Conservation (phyloP, 345 rosid genomes). For the Citrus glauca region DNA sequence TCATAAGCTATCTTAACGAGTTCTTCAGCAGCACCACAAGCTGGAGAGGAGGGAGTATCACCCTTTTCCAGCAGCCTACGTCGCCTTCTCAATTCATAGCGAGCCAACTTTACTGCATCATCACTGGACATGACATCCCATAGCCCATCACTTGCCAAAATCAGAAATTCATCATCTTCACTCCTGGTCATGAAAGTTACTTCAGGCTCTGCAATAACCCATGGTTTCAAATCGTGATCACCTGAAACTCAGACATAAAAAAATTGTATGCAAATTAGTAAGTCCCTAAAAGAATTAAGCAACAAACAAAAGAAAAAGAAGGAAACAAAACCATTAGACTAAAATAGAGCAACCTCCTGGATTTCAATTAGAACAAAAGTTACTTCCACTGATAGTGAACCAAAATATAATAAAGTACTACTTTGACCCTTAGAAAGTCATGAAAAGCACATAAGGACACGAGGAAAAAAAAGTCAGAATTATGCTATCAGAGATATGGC, state of each 20-base stretch:
- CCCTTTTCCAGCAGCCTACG: not conserved
- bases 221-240: constrained; percentile 40
- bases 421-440: not conserved
- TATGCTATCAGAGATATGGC: not conserved
- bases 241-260: constrained; percentile 15
- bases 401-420: not conserved
- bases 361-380: not conserved
- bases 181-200: constrained; percentile 27
- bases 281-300: not conserved
- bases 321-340: not conserved
- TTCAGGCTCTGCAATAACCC: constrained; percentile 37
- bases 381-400: not conserved
- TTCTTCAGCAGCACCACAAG: not conserved
- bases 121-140: constrained; percentile 48
- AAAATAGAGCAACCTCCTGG: not conserved
- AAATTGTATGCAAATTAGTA: not conserved
- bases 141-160: constrained; percentile 45
- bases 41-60: not conserved
- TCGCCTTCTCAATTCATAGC: constrained; percentile 15
- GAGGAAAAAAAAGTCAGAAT: not conserved
- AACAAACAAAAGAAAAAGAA: not conserved
- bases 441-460: not conserved
- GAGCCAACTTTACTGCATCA: constrained; percentile 27
- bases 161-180: constrained; percentile 35
- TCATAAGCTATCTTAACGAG: not conserved